Conservation (phyloP, 1,284 basidiomycete species). For the Cutaneotrichosporon sp. region DNA sequence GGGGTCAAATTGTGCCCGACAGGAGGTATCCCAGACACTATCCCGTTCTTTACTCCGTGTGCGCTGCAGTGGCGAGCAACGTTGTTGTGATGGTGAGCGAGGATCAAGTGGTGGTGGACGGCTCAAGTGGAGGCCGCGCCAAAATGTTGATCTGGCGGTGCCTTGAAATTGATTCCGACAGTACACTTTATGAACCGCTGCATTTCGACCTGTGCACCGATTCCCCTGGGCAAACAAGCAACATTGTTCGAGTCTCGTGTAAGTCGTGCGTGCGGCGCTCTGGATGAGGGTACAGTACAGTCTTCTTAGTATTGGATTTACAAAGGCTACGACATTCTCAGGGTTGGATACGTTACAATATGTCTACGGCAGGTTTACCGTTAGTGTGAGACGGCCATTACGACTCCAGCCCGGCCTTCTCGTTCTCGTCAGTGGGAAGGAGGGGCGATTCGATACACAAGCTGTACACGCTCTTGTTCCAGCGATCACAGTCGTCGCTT, state of each 20-base stretch:
- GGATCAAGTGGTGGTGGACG: background rate
- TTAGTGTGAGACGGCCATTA: no score
- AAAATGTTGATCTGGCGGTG: constrained; percentile 7
- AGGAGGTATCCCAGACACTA: background rate
- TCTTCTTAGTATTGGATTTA: no score
- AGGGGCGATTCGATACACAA: background rate
- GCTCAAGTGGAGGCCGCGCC: background rate
- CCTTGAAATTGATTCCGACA: background rate
- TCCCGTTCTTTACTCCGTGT: background rate
- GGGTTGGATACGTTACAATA: no score
- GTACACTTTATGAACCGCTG: background rate
- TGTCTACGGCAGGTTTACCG: no score
- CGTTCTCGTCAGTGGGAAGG: background rate
- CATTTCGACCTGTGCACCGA: background rate
- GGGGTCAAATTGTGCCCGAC: background rate
- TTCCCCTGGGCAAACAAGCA: background rate
- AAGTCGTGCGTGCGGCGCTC: no score
- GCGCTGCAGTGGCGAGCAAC: background rate
- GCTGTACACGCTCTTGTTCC: background rate
- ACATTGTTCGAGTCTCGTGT: background rate
- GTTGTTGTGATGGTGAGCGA: background rate
- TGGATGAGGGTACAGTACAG: no score
- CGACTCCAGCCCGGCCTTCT: background rate
- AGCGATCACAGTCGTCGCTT: background rate
- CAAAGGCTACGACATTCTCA: no score